These are phyloP conservation scores for Coniochaeta sp. DNA, from an alignment of 2,329 filamentous ascomycete species.

Conservation along the genomic window DNA sequence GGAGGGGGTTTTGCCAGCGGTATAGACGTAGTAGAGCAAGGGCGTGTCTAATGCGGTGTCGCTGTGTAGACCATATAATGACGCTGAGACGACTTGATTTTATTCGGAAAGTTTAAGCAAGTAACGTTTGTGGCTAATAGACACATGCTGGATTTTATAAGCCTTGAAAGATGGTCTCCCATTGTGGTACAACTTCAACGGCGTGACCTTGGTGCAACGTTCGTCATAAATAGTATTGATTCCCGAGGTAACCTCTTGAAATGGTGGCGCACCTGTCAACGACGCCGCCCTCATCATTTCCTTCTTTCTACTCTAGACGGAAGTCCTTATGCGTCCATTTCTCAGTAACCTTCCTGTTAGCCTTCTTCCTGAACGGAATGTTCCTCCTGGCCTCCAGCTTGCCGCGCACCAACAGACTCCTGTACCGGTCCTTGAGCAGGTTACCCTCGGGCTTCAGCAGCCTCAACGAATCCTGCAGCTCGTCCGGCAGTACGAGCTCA, in stretches of 20 bases:
- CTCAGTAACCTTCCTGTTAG: slow-evolving; percentile 75
- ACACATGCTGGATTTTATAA: background rate
- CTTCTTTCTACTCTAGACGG: slow-evolving; percentile 31
- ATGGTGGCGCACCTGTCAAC: no score
- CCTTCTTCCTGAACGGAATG: slow-evolving; percentile 74
- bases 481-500: slow-evolving; percentile 73
- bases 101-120: background rate
- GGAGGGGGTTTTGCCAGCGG: background rate
- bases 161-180: background rate
- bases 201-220: background rate
- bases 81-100: background rate
- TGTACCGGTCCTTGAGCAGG: slow-evolving; percentile 82
- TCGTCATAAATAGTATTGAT: background rate
- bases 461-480: slow-evolving; percentile 74
- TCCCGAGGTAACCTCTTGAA: background rate
- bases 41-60: background rate
- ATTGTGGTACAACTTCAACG: background rate
- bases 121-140: background rate
- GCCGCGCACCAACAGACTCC: slow-evolving; percentile 79
- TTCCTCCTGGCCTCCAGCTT: slow-evolving; percentile 79
- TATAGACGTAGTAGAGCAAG: background rate
- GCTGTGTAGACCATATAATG: background rate
- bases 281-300: background rate
- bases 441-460: slow-evolving; percentile 93
- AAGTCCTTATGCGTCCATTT: slow-evolving; percentile 99